Conservation (phyloP, 495 filamentous ascomycete species). For the Friedmanniomyces simplex region DNA sequence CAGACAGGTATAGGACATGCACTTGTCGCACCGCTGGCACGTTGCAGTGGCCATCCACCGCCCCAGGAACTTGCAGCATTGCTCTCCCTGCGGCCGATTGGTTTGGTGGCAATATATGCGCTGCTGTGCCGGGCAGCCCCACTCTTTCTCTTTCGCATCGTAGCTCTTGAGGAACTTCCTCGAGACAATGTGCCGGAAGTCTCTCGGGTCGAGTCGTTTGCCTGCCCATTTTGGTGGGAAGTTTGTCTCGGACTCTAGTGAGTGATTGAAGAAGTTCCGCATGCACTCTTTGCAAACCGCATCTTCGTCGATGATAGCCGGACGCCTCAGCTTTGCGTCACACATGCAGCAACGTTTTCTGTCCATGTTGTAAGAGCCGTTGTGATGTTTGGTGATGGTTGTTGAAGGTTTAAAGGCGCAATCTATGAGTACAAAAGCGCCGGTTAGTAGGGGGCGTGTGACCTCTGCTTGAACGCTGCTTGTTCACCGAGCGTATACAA, state of each 20-base stretch:
- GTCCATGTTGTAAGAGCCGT: too few relatives aligned
- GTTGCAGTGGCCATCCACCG: not conserved
- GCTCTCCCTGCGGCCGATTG: not conserved
- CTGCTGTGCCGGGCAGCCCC: constrained; percentile 2
- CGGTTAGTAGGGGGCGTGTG: too few relatives aligned
- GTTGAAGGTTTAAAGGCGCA: too few relatives aligned
- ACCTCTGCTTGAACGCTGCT: too few relatives aligned
- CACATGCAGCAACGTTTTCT: not conserved
- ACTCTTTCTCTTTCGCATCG: not conserved
- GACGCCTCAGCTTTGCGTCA: not conserved
- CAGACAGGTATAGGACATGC: constrained; percentile 10
- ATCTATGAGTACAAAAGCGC: too few relatives aligned
- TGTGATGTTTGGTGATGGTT: too few relatives aligned
- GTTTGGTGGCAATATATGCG: constrained; percentile 9
- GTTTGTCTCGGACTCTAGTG: not conserved
- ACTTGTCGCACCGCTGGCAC: constrained; percentile 4
- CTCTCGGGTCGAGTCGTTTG: not conserved
- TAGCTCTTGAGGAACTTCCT: not conserved
- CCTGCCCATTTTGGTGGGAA: constrained; percentile 10
- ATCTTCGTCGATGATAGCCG: not conserved
- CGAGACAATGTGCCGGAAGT: not conserved
- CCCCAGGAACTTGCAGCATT: constrained; percentile 4
- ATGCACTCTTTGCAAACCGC: constrained; percentile 1
- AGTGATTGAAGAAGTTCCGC: not conserved
- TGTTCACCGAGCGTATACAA: too few relatives aligned